Conservation (phyloP, 768 basidiomycete genomes). For the Collybia sp. region DNA sequence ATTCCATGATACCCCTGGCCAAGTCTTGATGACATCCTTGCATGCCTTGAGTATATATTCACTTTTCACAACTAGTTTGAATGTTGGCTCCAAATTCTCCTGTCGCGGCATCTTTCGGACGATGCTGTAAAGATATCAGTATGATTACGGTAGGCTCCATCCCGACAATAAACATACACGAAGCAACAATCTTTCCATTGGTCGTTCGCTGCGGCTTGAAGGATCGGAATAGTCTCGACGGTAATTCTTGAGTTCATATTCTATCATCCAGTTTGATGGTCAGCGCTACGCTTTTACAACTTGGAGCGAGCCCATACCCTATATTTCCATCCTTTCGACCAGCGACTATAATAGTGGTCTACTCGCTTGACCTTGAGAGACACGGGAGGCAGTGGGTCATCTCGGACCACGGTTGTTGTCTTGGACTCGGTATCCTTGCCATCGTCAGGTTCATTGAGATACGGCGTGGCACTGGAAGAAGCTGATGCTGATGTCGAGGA, state of each 20-base stretch:
- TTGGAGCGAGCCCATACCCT: slow-evolving; percentile 22
- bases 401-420: slow-evolving; percentile 24
- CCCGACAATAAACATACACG: slow-evolving; percentile 27
- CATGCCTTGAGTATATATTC: slow-evolving; percentile 52
- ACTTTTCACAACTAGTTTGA: slow-evolving; percentile 56
- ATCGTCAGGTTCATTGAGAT: no score
- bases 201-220: slow-evolving; percentile 38
- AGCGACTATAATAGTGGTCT: slow-evolving; percentile 54
- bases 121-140: slow-evolving; percentile 25
- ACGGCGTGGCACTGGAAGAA: no score
- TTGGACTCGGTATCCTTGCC: slow-evolving; percentile 26
- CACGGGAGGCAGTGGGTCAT: slow-evolving; percentile 34
- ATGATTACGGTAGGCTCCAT: not conserved
- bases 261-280: slow-evolving; percentile 13
- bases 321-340: slow-evolving; percentile 57
- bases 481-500: no score
- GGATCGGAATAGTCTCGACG: slow-evolving; percentile 39
- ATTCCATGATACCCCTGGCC: slow-evolving; percentile 62
- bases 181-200: slow-evolving; percentile 56
- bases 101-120: slow-evolving; percentile 44
- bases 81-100: slow-evolving; percentile 35
- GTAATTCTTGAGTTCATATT: slow-evolving; percentile 51
- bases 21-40: slow-evolving; percentile 51
- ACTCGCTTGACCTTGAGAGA: slow-evolving; percentile 57
- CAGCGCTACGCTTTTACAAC: not conserved